These are phyloP conservation scores for Calonectria fujianensis DNA, from an alignment of 2,329 filamentous ascomycete species.

Conservation along the genomic window DNA sequence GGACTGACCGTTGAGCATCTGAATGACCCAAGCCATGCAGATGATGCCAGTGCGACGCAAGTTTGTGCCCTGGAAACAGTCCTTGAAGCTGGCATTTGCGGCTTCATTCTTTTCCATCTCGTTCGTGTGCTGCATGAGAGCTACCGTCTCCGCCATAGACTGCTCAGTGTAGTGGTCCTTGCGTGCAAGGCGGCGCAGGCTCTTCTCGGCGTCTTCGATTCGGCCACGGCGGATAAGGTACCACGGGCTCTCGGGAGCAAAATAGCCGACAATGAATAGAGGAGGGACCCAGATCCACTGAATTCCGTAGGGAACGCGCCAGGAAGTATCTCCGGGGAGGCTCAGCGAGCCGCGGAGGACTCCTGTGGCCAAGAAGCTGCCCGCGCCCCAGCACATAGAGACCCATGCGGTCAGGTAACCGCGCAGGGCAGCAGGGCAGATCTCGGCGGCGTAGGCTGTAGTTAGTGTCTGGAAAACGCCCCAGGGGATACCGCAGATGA, in stretches of 20 bases:
- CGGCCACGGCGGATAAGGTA: slow-evolving; percentile 66
- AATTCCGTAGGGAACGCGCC: slow-evolving; percentile 67
- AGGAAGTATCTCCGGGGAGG: slow-evolving; percentile 64
- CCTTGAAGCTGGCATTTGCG: slow-evolving; percentile 67
- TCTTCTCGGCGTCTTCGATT: slow-evolving; percentile 61
- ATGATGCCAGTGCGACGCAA: slow-evolving; percentile 61
- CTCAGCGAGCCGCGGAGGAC: slow-evolving; percentile 63
- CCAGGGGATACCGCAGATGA: slow-evolving; percentile 68
- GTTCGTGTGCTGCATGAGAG: slow-evolving; percentile 66
- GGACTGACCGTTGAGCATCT: slow-evolving; percentile 63
- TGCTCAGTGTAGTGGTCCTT: slow-evolving; percentile 61
- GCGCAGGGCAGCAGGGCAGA: slow-evolving; percentile 65
- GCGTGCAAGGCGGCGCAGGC: slow-evolving; percentile 63
- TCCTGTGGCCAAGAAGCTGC: slow-evolving; percentile 66
- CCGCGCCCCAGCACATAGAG: slow-evolving; percentile 70
- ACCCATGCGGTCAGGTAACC: slow-evolving; percentile 68
- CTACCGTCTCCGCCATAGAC: slow-evolving; percentile 61
- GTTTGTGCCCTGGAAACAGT: slow-evolving; percentile 69
- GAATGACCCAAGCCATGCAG: slow-evolving; percentile 61
- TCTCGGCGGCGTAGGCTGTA: slow-evolving; percentile 69
- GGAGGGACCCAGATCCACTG: slow-evolving; percentile 70
- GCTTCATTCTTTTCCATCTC: slow-evolving; percentile 63
- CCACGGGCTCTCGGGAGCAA: slow-evolving; percentile 71
- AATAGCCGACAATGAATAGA: slow-evolving; percentile 62
- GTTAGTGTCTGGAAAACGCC: slow-evolving; percentile 68